phyloP scores from a whole-genome alignment of 305 asterid genomes.

The Fraxinus baroniana region DNA sequence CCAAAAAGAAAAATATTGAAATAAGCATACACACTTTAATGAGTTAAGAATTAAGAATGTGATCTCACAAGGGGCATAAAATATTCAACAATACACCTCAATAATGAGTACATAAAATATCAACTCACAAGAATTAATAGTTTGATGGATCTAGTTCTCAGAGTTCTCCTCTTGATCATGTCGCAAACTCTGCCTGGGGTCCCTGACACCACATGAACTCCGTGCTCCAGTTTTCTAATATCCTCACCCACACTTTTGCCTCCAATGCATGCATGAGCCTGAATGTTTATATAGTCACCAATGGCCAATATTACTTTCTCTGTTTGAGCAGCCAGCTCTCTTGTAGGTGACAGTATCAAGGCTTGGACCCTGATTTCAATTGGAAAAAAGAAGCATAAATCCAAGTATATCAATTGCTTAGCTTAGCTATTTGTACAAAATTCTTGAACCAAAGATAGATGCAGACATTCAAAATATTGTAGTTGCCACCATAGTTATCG shows the following conservation, averaged over 20 bases:
- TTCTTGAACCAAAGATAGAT: background rate
- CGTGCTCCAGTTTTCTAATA: constrained; percentile 83
- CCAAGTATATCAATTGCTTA: background rate
- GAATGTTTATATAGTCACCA: too few relatives aligned
- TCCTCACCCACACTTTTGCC: constrained; percentile 78
- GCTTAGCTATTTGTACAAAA: background rate
- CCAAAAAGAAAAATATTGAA: background rate
- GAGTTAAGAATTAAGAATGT: background rate
- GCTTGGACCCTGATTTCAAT: constrained; percentile 69
- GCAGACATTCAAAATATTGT: background rate
- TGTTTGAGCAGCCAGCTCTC: constrained; percentile 92
- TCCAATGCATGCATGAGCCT: too few relatives aligned
- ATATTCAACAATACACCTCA: background rate
- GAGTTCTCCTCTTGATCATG: constrained; percentile 88
- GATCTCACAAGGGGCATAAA: background rate
- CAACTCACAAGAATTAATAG: constrained; percentile 63
- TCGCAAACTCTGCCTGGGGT: constrained; percentile 95
- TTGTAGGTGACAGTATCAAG: constrained; percentile 86
- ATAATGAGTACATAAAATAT: background rate
- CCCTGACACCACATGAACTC: constrained; percentile 94
- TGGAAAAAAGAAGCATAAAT: background rate
- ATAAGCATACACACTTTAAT: constrained; percentile 2
- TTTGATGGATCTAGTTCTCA: constrained; percentile 76
- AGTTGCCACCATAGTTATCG: background rate
- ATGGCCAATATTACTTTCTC: constrained; percentile 26